These are phyloP conservation scores for Ganoderma multipileum DNA, from an alignment of 1,284 basidiomycete species.

Conservation along the genomic window DNA sequence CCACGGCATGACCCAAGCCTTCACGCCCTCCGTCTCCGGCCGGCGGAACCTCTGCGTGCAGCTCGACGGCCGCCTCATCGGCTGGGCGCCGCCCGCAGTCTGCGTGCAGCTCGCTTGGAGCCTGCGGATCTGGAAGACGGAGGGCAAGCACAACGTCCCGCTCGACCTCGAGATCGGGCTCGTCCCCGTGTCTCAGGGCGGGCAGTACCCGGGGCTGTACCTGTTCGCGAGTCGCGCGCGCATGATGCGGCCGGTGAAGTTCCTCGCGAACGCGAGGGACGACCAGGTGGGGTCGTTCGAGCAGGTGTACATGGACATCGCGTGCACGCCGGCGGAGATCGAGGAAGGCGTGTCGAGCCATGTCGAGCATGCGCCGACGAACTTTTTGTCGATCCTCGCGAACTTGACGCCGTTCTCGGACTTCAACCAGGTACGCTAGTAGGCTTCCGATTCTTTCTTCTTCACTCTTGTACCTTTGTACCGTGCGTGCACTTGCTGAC, in stretches of 20 bases:
- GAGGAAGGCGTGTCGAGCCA: conserved; percentile 86
- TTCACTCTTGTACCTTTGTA: not conserved
- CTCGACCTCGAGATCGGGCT: conserved; percentile 96
- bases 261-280: conserved; percentile 83
- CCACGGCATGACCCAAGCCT: conserved; percentile 95
- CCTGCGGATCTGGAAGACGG: conserved; percentile 96
- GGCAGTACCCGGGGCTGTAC: conserved; percentile 97
- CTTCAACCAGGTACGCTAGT: conserved; percentile 87
- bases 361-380: conserved; percentile 94
- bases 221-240: conserved; percentile 89
- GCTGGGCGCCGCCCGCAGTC: conserved; percentile 87
- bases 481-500: conserved; percentile 4
- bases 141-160: conserved; percentile 83
- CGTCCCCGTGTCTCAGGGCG: conserved; percentile 89
- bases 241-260: conserved; percentile 99
- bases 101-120: conserved; percentile 84
- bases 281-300: conserved; percentile 98
- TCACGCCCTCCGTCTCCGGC: conserved; percentile 82
- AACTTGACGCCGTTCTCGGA: conserved; percentile 91
- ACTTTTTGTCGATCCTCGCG: conserved; percentile 90
- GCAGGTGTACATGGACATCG: conserved; percentile 99
- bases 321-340: conserved; percentile 90
- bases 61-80: conserved; percentile 93
- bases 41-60: conserved; percentile 88
- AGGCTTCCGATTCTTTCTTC: not conserved